A percentile compares a stretch with the other conserved stretches of the same genome.
phyloP scores from a whole-genome alignment of 805 yeast species.

The Teunomyces tritomae region DNA sequence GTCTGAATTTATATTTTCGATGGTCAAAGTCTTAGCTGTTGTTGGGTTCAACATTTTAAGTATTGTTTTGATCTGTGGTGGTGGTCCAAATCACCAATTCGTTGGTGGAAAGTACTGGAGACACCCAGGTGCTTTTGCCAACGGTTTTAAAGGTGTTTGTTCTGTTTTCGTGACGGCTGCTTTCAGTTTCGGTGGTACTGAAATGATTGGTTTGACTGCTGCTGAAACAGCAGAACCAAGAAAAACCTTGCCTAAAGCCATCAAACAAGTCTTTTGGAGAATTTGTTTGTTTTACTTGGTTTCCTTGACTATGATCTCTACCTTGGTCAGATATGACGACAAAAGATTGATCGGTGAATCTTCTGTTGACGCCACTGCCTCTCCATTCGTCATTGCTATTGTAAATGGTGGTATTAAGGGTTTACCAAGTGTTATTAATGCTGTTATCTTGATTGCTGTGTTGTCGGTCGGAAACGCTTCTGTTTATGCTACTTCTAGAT shows the following conservation, averaged over 20 bases:
- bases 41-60: conserved; percentile 48
- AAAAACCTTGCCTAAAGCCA: conserved; percentile 35
- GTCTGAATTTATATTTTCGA: conserved; percentile 50
- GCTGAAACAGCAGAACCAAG: conserved; percentile 39
- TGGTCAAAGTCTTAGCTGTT: conserved; percentile 48
- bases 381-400: conserved; percentile 76
- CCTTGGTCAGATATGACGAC: conserved; percentile 20
- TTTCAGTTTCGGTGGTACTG: conserved; percentile 40
- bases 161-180: conserved; percentile 40
- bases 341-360: conserved; percentile 40
- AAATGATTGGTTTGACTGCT: conserved; percentile 39
- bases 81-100: conserved; percentile 48
- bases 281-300: conserved; percentile 36
- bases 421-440: conserved; percentile 63
- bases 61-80: conserved; percentile 49
- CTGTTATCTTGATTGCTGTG: conserved; percentile 64
- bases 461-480: conserved; percentile 70
- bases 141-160: conserved; percentile 42
- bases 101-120: conserved; percentile 52
- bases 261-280: conserved; percentile 42
- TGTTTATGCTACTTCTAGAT: conserved; percentile 66
- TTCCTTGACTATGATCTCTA: conserved; percentile 20
- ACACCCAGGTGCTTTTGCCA: conserved; percentile 53
- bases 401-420: conserved; percentile 61
- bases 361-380: conserved; percentile 58